Evolutionary conservation across 306 rosid genomes (phyloP), one percentile per base, ranked within the genome.

Genomic region (Abrus precatorius): DNA sequence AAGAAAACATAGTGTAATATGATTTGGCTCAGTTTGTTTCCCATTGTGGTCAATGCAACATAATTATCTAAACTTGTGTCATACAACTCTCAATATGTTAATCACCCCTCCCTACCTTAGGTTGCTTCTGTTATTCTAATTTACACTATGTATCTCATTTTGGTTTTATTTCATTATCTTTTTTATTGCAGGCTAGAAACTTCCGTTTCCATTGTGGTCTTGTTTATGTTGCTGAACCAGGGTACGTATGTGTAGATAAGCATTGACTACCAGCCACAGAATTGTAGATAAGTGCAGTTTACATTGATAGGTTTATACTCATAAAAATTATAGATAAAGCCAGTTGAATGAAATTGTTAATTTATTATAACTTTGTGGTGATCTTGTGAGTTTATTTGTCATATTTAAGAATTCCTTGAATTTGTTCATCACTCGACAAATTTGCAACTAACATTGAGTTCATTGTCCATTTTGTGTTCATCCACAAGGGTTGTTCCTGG

Each of bases 191-290:
- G 99, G 99, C 99, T 54, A 91, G 99, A 86, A 95, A 95, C 88
- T 95, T 95, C 70, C 91, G 97, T 74, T 95, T 95, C 85, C 84
- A 90, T 7, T 95, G 99, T 62, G 94, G 99, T 78, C 97, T 95
- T 83, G 99, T 93, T 65, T 95, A 95, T 82, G 97, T 95, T 83
- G 70, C 97, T 4, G 97, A 95, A 86, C 97, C 97, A 27, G 99
- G 99, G 97, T 95, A 95, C 27, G 97, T 38, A n/a, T 66, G 9
- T 45, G 52, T 69, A 65, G 43, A 72, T 76, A 63, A 84, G 61
- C 50, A 79, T 78, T 78, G 69, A 38, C 10, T 79, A 14, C 69
- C 27, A 71, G 69, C 50, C 54, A 48, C 9, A 34, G 14, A 69
- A 57, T 74, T 64, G 72, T 72, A 53, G 56, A 63, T 33, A 36